Conservation (phyloP, 208 protist genomes). For the Trypanosoma vivax region DNA sequence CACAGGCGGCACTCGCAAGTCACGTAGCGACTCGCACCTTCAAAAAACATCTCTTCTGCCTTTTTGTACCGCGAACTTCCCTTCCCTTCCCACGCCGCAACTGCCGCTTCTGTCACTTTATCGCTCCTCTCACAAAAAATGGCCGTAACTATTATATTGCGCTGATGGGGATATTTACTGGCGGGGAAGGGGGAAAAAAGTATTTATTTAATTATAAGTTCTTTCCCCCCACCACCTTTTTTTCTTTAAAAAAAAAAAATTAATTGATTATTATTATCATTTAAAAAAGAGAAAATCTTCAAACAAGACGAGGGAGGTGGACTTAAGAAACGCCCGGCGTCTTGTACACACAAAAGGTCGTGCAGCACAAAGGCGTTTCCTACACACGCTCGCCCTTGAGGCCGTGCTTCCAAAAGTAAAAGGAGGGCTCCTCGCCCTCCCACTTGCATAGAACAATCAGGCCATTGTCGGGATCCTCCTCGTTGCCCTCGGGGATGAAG, state of each 20-base stretch:
- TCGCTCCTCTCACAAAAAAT: no score
- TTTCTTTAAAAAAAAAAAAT: conserved; percentile 1
- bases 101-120: no score
- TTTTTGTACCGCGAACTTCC: no score
- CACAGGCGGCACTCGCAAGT: no score
- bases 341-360: conserved; percentile 1
- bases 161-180: no score
- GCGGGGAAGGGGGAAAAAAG: no score
- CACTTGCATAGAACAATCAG: conserved; percentile 88
- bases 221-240: not conserved
- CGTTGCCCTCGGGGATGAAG: conserved; percentile 87
- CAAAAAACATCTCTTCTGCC: no score
- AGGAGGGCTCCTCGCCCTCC: conserved; percentile 78
- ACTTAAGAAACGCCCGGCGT: conserved; percentile 2
- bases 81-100: no score
- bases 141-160: no score
- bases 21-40: no score
- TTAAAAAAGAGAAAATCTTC: not conserved
- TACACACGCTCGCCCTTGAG: conserved; percentile 83
- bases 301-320: not conserved
- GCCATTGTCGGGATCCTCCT: conserved; percentile 86
- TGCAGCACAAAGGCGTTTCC: not conserved
- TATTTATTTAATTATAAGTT: no score
- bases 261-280: not conserved
- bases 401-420: conserved; percentile 90